Evolutionary conservation across 1,284 basidiomycete species (phyloP).

Genomic region (Vanrija sp.): DNA sequence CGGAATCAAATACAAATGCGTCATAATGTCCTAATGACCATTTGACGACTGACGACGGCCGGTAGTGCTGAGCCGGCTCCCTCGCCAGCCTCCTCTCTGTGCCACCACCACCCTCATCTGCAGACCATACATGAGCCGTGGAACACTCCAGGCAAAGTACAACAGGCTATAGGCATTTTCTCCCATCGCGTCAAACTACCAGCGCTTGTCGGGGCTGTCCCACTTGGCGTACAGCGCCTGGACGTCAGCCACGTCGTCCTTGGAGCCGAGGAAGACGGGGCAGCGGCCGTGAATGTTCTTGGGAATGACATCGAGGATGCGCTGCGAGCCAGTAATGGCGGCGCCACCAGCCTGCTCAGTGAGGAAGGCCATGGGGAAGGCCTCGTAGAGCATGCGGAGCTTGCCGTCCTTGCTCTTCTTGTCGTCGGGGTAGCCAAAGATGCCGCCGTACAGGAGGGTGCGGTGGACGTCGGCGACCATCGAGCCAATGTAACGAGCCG

Average conservation of each 20-base stretch:
- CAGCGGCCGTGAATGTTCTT: slow-evolving; percentile 87
- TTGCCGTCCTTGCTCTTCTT: slow-evolving; percentile 95
- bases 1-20: too few species aligned
- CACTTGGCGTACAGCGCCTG: slow-evolving; percentile 68
- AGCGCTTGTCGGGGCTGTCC: slow-evolving; percentile 37
- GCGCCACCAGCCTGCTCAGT: slow-evolving; percentile 94
- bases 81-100: too few species aligned
- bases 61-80: too few species aligned
- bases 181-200: slow-evolving; percentile 16
- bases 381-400: slow-evolving; percentile 91
- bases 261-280: slow-evolving; percentile 89
- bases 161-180: not conserved
- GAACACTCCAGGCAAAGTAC: not conserved
- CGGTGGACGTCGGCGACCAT: slow-evolving; percentile 84
- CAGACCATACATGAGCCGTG: not conserved
- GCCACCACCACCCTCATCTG: not conserved
- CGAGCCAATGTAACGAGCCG: slow-evolving; percentile 93
- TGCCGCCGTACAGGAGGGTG: slow-evolving; percentile 94
- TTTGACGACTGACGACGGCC: too few species aligned
- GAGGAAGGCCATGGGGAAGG: slow-evolving; percentile 98
- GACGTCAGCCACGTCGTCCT: slow-evolving; percentile 88
- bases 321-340: slow-evolving; percentile 86
- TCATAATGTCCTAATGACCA: too few species aligned
- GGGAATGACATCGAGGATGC: slow-evolving; percentile 90
- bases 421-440: slow-evolving; percentile 97